A percentile compares a stretch with the other conserved stretches of the same genome.
phyloP scores from a whole-genome alignment of 176 grass and related monocot genomes.

The Zoysia japonica region DNA sequence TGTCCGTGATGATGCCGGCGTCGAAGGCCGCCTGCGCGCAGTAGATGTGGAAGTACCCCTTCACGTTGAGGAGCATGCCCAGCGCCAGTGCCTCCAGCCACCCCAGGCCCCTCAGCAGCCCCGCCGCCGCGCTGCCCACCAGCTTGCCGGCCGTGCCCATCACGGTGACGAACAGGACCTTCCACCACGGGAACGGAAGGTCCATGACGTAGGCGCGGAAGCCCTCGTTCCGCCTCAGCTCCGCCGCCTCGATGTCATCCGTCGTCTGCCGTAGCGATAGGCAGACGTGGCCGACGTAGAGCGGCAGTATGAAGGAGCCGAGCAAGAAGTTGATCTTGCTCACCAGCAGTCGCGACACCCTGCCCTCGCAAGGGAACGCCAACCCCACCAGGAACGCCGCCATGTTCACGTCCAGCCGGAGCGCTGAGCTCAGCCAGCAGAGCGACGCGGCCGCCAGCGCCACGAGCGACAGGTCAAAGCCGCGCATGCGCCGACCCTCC shows the following conservation, averaged over 20 bases:
- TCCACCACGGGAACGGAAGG: slow-evolving; percentile 51
- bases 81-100: slow-evolving; percentile 61
- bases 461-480: slow-evolving; percentile 50
- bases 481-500: slow-evolving; percentile 62
- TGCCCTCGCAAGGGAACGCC: slow-evolving; percentile 63
- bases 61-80: slow-evolving; percentile 77
- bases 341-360: slow-evolving; percentile 57
- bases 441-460: slow-evolving; percentile 35
- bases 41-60: slow-evolving; percentile 83
- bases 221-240: not conserved
- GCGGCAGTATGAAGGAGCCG: slow-evolving; percentile 60
- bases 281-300: slow-evolving; percentile 60
- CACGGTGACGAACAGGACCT: slow-evolving; percentile 47
- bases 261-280: slow-evolving; percentile 52
- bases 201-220: slow-evolving; percentile 44
- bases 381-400: slow-evolving; percentile 67
- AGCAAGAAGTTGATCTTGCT: slow-evolving; percentile 77
- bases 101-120: slow-evolving; percentile 39
- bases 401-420: slow-evolving; percentile 67
- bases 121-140: slow-evolving; percentile 38
- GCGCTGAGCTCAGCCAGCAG: slow-evolving; percentile 41
- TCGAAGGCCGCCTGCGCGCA: slow-evolving; percentile 54
- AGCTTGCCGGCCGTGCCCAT: slow-evolving; percentile 65
- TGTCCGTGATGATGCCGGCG: slow-evolving; percentile 56
- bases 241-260: slow-evolving; percentile 39